Evolutionary conservation across 208 protist species (phyloP).

Genomic region (Trypanosoma theileri): DNA sequence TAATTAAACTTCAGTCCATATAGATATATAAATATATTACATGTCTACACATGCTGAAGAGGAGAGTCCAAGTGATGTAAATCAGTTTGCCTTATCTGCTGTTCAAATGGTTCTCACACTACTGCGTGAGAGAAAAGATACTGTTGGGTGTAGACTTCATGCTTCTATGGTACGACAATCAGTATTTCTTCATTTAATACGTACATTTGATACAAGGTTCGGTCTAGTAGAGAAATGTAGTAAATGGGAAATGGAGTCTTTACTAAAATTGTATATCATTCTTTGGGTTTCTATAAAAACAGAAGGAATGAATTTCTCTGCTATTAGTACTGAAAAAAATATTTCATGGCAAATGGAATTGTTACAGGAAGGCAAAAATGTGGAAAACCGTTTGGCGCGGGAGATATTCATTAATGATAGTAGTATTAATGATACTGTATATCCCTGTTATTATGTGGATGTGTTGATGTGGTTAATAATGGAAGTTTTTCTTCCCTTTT

Average conservation of each 20-base stretch:
- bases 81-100: conserved; percentile 2
- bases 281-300: conserved; percentile 17
- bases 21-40: too few species aligned
- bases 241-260: neutral
- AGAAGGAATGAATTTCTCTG: neutral
- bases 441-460: neutral
- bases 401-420: conserved; percentile 2
- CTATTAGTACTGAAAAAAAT: neutral
- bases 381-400: conserved; percentile 3
- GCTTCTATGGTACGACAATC: neutral
- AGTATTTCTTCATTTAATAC: conserved; percentile 6
- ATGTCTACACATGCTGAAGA: neutral
- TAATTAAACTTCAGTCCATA: neutral
- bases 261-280: conserved; percentile 4
- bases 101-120: neutral
- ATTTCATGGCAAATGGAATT: neutral
- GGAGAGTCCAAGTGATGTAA: neutral
- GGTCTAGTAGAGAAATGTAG: too few species aligned
- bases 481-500: conserved; percentile 7
- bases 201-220: neutral
- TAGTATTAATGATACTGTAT: neutral
- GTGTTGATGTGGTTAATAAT: neutral
- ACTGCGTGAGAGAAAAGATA: neutral
- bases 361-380: neutral
- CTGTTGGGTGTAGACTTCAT: neutral